Base-by-base conservation (phyloP, 2,329 filamentous ascomycete genomes). In the Aureobasidium sp. region DNA sequence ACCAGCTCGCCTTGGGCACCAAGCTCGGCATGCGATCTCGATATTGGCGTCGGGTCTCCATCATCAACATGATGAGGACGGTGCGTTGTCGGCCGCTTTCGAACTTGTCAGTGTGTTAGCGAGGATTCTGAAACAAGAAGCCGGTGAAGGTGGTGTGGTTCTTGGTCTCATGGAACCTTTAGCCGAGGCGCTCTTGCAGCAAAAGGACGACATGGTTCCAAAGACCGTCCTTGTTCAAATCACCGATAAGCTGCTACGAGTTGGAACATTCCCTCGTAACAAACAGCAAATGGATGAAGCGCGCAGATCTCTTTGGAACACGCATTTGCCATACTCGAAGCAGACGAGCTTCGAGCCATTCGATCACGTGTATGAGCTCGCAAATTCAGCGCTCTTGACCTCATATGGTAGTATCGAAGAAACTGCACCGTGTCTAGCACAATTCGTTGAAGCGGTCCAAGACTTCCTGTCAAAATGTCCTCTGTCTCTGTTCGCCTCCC, bases 281-380 rank as follows among this genome's bases (percentile, higher is more conserved):
- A 78, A 79, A 7, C 82, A 85, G 64, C 82, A 84, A 12, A 75
- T 91, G 5, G 88, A 91, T 62, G 80, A 83, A 58, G 85, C 84
- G 59, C 79, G 83, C 54, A 82, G 83, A 54, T 80, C 80, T n/a
- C 75, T 92, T 0, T 91, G 87, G 87, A 85, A 85, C 3, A 81
- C 80, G 1, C 73, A 71, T 42, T 64, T 74, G 7, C 63, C 69
- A 9, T 14, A 35, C 14, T 70, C 69, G 58, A 72, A 74, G 54
- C 69, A 69, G 19, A 45, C 68, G 5, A 70, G 73, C 14, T 75
- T 79, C 58, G 76, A 91, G 67, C 84, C 87, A 0, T 89, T 87
- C 65, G 81, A 86, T 59, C 77, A 83, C 59, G 73, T 95, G 0
- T 89, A 91, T 68, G 80, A 79, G 47, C 79, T 87, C 15, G 74